Evolutionary conservation across 305 asterid genomes (phyloP), one percentile per base, ranked within the genome.

Genomic region (Ruellia speciosa): DNA sequence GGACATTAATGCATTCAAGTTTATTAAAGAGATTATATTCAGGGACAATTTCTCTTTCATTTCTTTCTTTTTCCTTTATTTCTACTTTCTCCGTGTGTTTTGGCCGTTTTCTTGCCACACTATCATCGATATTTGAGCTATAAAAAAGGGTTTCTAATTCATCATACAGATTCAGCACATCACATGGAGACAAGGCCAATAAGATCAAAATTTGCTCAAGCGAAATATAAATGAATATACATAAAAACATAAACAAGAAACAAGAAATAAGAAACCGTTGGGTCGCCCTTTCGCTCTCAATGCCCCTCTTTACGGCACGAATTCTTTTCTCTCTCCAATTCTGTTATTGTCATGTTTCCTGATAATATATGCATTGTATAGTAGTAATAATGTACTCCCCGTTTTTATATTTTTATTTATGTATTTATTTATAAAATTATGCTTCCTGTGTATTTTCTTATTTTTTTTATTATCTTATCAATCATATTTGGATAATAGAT

Each of bases 81-180:
- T 4, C 31, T 4, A 24, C 31, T 24, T 24, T 24, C 31, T 24
- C 3, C 4, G 3, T 24, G 31, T 24, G 31, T 24, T 24, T 24
- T 24, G 31, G 31, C 31, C 31, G 31, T 24, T 24, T 24, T 24
- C 31, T 24, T 4, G 31, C 2, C 31, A 24, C 31, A 39, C 56
- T 63, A 76, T 64, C 71, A 77, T 66, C 53, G 81, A 62, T 71
- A 70, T 60, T 51, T 67, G 74, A 70, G 71, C 69, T 39, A 51
- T 0, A 39, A 9, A 7, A 66, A 62, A 52, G 35, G 55, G 65
- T n/a, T 51, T 47, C 50, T 64, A 69, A 7, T 24, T 60, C 65
- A 45, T 58, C 65, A 67, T 46, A 57, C 49, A 69, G 72, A 60
- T 56, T 62, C 76, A 63, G 46, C 7, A 45, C 66, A 47, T 56